Percentiles rank a stretch among this genome's conserved stretches.
These are phyloP conservation scores for Entomophthora muscae DNA, from an alignment of 371 early-diverging fungal species.

Conservation along the genomic window DNA sequence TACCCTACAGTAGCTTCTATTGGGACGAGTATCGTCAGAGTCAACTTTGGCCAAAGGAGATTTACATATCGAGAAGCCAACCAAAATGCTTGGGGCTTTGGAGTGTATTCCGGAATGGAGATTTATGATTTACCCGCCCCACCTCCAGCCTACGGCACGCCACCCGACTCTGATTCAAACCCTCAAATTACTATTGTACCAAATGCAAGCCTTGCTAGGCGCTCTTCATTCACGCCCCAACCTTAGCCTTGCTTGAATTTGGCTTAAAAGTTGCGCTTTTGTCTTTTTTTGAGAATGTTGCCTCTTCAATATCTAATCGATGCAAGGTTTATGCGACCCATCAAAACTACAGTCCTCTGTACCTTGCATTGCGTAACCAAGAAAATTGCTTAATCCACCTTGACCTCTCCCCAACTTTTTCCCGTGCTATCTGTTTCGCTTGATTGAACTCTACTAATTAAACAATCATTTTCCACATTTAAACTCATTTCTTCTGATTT, in stretches of 20 bases:
- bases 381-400: no score
- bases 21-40: constrained; percentile 1
- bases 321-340: no score
- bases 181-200: neutral
- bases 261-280: neutral
- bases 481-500: no score
- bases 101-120: neutral
- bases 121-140: neutral
- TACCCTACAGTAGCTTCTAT: constrained; percentile 4
- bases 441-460: no score
- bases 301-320: no score
- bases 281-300: no score
- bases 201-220: neutral
- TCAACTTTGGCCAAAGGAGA: constrained; percentile 1
- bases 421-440: no score
- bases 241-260: neutral
- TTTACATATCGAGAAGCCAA: neutral
- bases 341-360: no score
- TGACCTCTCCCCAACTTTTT: no score
- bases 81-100: neutral
- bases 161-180: neutral
- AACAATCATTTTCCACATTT: no score
- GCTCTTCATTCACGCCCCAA: neutral
- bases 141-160: neutral
- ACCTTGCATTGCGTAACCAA: no score